These are phyloP conservation scores for Quercus alba DNA, from an alignment of 306 rosid species.

Conservation along the genomic window DNA sequence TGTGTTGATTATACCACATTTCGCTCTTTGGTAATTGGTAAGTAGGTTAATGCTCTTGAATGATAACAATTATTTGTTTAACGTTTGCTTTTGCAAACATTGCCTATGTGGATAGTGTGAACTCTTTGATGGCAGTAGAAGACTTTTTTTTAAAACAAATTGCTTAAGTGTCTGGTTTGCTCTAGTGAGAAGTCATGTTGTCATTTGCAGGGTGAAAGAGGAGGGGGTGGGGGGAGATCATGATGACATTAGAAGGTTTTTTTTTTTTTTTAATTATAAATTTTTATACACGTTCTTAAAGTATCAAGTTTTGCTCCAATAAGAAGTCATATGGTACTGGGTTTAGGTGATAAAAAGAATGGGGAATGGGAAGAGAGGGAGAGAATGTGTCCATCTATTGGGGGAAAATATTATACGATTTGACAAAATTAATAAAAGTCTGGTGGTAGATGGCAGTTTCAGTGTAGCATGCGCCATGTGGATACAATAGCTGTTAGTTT, in stretches of 20 bases:
- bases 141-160: no score
- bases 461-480: neutral
- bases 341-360: neutral
- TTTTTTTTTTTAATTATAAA: no score
- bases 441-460: neutral
- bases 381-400: neutral
- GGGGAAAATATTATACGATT: neutral
- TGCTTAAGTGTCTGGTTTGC: no score
- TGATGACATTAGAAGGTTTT: no score
- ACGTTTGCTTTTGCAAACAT: neutral
- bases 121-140: neutral
- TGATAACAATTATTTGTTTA: conserved; percentile 2
- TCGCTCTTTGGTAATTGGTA: conserved; percentile 53
- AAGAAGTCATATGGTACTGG: neutral
- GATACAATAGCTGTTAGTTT: neutral
- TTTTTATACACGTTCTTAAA: no score
- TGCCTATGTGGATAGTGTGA: conserved; percentile 2
- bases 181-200: no score
- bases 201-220: no score
- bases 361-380: neutral
- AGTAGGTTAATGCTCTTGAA: conserved; percentile 2
- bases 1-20: conserved; percentile 90
- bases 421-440: neutral
- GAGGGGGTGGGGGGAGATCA: no score
- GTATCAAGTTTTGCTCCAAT: neutral